Evolutionary conservation across 352 stramenopile species (phyloP), one percentile per base, ranked within the genome.

Genomic region (Pythium oligandrum): DNA sequence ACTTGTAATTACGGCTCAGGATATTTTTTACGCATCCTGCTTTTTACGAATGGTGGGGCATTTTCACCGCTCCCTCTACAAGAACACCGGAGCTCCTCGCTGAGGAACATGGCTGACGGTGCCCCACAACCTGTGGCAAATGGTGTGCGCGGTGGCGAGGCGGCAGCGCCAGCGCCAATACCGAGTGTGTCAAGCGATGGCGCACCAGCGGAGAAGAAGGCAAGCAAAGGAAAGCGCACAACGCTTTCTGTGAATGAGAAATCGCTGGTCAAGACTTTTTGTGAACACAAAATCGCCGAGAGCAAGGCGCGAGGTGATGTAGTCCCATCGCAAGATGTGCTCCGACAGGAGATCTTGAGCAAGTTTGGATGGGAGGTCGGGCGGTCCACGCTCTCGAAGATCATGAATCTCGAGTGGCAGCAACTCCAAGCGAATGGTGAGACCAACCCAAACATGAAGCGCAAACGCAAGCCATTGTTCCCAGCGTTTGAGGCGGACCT

Each of bases 381-480:
- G 3, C 79, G 79, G 45, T 90, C 79, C 40, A 90, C 79, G 51
- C 66, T 90, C 31, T 90, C 79, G 32, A 88, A 86, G 62, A 85
- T 90, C 59, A 66, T 90, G 50, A 65, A 68, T 26, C 70, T 86
- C 61, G 73, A 90, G 57, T 90, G 78, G 78, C 66, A 73, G 44
- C 55, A 67, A 47, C 61, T 88, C 42, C 65, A 78, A 37, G 58
- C 63, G 5, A 61, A 78, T 12, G 62, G 57, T 12, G 68, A 74
- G 9, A 70, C 71, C n/a, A 90, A 90, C 48, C 68, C 73, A 6
- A 73, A 81, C 66, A 90, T 88, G 79, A 87, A 86, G 73, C 75
- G 79, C 55, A 76, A 81, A 36, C 66, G 79, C 50, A 72, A 74
- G n/a, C 79, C 79, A 35, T 61, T 88, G 10, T 90, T 90, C 59